Evolutionary conservation across 345 rosid species (phyloP), one percentile per base, ranked within the genome.

Genomic region (Punica granatum): DNA sequence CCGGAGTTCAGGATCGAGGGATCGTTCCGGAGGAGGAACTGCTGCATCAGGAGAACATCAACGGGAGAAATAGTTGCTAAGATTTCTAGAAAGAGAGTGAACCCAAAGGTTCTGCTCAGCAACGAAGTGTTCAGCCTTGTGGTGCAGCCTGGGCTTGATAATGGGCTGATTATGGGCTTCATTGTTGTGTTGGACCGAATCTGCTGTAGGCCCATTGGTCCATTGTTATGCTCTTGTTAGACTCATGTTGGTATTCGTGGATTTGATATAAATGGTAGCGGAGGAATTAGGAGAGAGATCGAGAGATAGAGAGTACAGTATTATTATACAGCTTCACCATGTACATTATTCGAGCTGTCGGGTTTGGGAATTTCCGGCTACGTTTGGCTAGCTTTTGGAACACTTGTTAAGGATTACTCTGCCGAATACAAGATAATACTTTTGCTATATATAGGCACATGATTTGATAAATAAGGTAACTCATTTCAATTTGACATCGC

Each of bases 171-270:
- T n/a, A 84, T 84, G 88, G 84, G 82, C 32, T 78, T 78, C 49
- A 67, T 84, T 9, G 46, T 84, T 58, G 65, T 76, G 41, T 65
- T 84, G 73, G 88, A 84, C 67, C 84, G 86, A 60, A 81, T 84
- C 34, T 76, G 70, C 66, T 42, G 32, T 12, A 74, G 71, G 28
- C 72, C 84, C 5, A 63, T 35, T 7, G 10, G 72, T 12, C 83
- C 81, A 36, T 30, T 72, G 48, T 32, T 79, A 63, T 84, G 83
- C 61, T 75, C 77, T 69, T 83, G 25, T 56, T 30, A 53, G 58
- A 11, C 3, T 19, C n/a, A 5, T 23, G 9, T n/a, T 53, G 11
- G 41, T 37, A 21, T 21, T 23, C 1, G 59, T 25, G n/a, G n/a
- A 11, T 46, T 23, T 8, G 7, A 46, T 18, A 23, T 16, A 4